Evolutionary conservation across 495 filamentous ascomycete species (phyloP), one percentile per base, ranked within the genome.

Genomic region (Tetracladium marchalianum): DNA sequence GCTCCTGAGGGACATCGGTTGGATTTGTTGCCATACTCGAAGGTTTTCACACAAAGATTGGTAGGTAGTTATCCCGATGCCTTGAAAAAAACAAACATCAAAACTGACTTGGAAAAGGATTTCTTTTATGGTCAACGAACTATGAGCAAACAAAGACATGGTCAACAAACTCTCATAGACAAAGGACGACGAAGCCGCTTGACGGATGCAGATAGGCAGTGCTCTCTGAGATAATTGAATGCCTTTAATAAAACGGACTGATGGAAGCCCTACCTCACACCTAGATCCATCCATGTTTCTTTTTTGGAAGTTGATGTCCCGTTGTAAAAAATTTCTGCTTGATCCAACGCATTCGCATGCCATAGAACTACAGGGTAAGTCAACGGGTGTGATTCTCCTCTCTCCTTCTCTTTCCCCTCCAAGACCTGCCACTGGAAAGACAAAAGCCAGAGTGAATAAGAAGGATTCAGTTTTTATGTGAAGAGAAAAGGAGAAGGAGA

Each of bases 321-420:
- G 54, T 48, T 49, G 43, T 54, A 47, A 5, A 31, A 43, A 55
- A 55, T 60, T 60, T 55, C 51, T 55, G 41, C 44, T n/a, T 13
- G 33, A 49, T 51, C 54, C 54, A 47, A 60, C 41, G 51, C 53
- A 54, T 47, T 59, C 53, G 51, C 56, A 52, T 55, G 54, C 54
- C 57, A 49, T 44, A 55, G 64, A 27, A 65, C 50, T 60, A 65
- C 53, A 75, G 72, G 66, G 69, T 76, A 73, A 76, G 69, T 57
- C 59, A 51, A 57, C 56, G 46, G 52, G 58, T 64, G 43, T 41
- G 42, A 47, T 51, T 49, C 41, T 59, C 38, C 50, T 85, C 78
- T 85, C 61, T 77, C 82, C 77, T 79, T 73, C 79, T 71, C 54
- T 85, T 84, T 84, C 80, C 81, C 81, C 78, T 85, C 82, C 76